Conservation (phyloP, 805 yeast genomes). For the Teunomyces aglyptinius region DNA sequence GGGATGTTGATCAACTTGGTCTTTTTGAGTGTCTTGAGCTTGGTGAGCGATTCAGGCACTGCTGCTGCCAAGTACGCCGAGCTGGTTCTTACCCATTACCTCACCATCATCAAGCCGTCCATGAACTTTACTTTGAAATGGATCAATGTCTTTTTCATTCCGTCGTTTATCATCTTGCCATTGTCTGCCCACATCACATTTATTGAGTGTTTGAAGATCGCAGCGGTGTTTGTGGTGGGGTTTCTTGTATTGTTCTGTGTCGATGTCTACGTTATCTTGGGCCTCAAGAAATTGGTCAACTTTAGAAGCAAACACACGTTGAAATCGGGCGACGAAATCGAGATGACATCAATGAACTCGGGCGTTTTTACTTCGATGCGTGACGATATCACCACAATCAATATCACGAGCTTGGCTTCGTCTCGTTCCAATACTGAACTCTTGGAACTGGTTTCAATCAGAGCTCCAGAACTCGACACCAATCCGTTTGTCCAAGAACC, state of each 20-base stretch:
- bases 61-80: constrained; percentile 14
- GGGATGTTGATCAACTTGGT: constrained; percentile 62
- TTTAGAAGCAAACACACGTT: constrained; percentile 8
- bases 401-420: constrained; percentile 13
- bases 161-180: constrained; percentile 72
- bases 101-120: constrained; percentile 52
- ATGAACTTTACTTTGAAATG: constrained; percentile 68
- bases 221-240: constrained; percentile 70
- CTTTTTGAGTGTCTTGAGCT: constrained; percentile 39
- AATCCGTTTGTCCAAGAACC: constrained; percentile 7
- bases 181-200: constrained; percentile 63
- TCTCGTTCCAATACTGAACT: neutral
- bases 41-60: constrained; percentile 14
- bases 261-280: constrained; percentile 38
- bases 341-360: constrained; percentile 10
- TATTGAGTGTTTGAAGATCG: constrained; percentile 68
- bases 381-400: constrained; percentile 41
- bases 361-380: constrained; percentile 23
- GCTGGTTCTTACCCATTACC: constrained; percentile 29
- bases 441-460: too few species aligned
- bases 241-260: constrained; percentile 49
- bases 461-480: neutral
- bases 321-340: constrained; percentile 14
- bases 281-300: constrained; percentile 15
- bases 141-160: constrained; percentile 78